Evolutionary conservation across 345 rosid genomes (phyloP).

Genomic region (Brassica juncea): DNA sequence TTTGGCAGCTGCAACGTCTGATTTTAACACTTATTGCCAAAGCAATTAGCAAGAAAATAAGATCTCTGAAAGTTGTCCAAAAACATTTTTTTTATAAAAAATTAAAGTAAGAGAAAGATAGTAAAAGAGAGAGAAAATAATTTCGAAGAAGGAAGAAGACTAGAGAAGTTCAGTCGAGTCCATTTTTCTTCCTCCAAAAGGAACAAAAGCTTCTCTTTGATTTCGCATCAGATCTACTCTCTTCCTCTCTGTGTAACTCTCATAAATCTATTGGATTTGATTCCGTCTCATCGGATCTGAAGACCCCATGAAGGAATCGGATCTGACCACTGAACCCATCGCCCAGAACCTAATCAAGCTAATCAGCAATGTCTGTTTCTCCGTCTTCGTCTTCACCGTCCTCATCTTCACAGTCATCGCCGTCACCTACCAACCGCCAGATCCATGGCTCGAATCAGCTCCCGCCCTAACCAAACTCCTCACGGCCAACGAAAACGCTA

Average conservation of each 20-base stretch:
- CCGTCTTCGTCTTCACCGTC: constrained; percentile 85
- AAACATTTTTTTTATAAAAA: too few species aligned
- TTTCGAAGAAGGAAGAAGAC: neutral
- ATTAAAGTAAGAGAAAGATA: neutral
- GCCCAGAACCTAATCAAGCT: constrained; percentile 79
- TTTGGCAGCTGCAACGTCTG: too few species aligned
- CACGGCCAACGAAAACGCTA: constrained; percentile 69
- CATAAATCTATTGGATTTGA: neutral
- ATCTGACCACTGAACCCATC: constrained; percentile 61
- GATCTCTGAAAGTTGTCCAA: too few species aligned
- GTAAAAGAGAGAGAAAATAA: neutral
- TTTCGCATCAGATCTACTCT: constrained; percentile 6
- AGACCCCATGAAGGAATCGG: constrained; percentile 63
- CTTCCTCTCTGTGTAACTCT: neutral
- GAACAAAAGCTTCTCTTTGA: neutral
- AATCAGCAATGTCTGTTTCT: constrained; percentile 89
- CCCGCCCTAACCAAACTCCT: constrained; percentile 77
- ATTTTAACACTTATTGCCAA: too few species aligned
- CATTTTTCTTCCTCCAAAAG: neutral
- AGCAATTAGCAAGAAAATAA: too few species aligned
- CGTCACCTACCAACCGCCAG: constrained; percentile 92
- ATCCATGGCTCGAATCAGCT: constrained; percentile 96
- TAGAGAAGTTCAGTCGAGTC: neutral
- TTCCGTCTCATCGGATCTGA: neutral
- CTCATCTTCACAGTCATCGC: constrained; percentile 80